Conservation (phyloP, 148 eudicot genomes). For the Cornus florida region DNA sequence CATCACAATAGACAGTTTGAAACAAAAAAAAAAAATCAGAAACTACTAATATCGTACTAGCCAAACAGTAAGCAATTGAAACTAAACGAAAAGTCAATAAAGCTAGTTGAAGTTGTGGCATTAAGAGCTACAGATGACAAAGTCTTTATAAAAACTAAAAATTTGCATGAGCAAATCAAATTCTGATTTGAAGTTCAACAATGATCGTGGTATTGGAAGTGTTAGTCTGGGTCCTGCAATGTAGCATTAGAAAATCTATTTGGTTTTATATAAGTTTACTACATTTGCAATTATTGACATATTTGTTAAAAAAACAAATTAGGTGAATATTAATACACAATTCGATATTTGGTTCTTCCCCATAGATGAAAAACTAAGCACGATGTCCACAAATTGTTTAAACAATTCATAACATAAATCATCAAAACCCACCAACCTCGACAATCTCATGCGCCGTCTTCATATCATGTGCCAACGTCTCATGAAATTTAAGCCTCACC, state of each 20-base stretch:
- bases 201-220: too few relatives aligned
- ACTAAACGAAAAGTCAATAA: background rate
- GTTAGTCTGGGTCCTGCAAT: too few relatives aligned
- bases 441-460: conserved; percentile 92
- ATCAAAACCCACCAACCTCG: conserved; percentile 57
- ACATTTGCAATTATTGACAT: too few relatives aligned
- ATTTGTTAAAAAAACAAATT: too few relatives aligned
- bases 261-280: too few relatives aligned
- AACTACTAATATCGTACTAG: background rate
- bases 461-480: conserved; percentile 88
- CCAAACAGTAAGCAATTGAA: background rate
- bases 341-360: too few relatives aligned
- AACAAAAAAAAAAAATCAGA: background rate
- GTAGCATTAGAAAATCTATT: too few relatives aligned
- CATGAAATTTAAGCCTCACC: conserved; percentile 94
- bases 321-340: too few relatives aligned
- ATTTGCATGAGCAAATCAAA: too few relatives aligned
- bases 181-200: too few relatives aligned
- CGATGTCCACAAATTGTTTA: background rate
- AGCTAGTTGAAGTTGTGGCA: background rate
- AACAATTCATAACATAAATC: background rate
- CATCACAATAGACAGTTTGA: conserved; percentile 21
- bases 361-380: background rate
- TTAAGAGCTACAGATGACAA: too few relatives aligned
- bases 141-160: too few relatives aligned